Evolutionary conservation across 768 basidiomycete species (phyloP).

Genomic region (Tremella yokohamensis): DNA sequence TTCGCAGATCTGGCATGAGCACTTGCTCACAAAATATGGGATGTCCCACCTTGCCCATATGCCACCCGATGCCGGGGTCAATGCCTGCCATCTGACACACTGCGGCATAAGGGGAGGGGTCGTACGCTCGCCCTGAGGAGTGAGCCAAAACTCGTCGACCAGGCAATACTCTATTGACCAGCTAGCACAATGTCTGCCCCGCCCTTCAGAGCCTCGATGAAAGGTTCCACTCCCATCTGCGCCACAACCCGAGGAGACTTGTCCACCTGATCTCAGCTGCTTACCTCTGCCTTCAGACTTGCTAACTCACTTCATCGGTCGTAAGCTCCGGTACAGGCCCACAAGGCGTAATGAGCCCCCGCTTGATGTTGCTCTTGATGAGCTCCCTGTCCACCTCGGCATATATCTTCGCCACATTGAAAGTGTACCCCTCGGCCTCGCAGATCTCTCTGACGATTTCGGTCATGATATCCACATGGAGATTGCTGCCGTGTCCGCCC

Average conservation of each 20-base stretch:
- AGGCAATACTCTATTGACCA: neutral
- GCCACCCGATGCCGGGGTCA: conserved; percentile 9
- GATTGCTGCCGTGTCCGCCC: neutral
- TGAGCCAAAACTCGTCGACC: neutral
- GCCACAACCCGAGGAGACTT: conserved; percentile 2
- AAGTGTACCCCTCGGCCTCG: neutral
- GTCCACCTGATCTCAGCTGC: neutral
- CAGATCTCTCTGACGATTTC: conserved; percentile 4
- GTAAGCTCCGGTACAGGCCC: conserved; percentile 1
- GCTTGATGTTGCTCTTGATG: conserved; percentile 5
- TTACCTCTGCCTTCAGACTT: neutral
- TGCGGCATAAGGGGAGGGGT: conserved; percentile 18
- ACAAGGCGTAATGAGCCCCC: neutral
- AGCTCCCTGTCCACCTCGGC: neutral
- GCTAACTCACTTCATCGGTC: neutral
- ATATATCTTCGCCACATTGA: conserved; percentile 3
- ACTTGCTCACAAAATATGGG: neutral
- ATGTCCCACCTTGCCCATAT: conserved; percentile 17
- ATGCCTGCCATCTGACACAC: neutral
- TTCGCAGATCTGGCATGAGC: conserved; percentile 11
- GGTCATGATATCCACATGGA: neutral
- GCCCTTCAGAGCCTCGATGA: conserved; percentile 1
- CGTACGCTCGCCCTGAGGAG: conserved; percentile 12
- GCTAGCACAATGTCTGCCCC: neutral
- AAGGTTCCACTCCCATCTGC: conserved; percentile 3